Base-by-base conservation (phyloP, 345 rosid species). In the Citrus medica region DNA sequence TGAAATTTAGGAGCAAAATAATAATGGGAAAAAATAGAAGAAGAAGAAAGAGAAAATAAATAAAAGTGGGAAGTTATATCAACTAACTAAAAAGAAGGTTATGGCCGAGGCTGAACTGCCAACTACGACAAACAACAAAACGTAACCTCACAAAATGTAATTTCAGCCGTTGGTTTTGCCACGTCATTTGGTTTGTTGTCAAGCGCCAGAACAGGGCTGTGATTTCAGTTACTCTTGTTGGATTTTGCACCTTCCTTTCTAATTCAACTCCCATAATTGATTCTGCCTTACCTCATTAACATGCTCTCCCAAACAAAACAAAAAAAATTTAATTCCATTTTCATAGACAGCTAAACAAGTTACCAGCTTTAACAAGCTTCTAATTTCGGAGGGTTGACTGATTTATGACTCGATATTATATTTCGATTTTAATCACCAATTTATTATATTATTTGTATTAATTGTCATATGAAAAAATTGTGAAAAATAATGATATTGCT, bases 161-260 rank as follows among this genome's bases (percentile, higher is more conserved):
- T 65, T 51, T 40, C 33, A 76, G 56, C 63, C 58, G 12, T 40
- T 62, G 17, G 25, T 74, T 74, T 74, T 60, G 67, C 67, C 70
- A 75, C 38, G 19, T 46, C 69, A 5, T 63, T 2, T 6, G 0
- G 12, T 74, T 74, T 6, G 64, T 76, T 66, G 60, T 6, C 1
- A 24, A 42, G 53, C 51, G 58, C n/a, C 32, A 53, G 55, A 71
- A 4, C 33, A 55, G 30, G 4, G 2, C 28, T 76, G 77, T 9
- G 22, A 32, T 65, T 64, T 65, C 78, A 12, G 78, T 76, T 65
- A 64, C 69, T 21, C 65, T 28, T 0, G 22, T 71, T 73, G 61
- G 9, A 33, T 16, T 33, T 33, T 71, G 62, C 37, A 19, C 5
- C 24, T 12, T 61, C 30, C 65, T 61, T 1, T 25, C 30, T 7